Conservation (phyloP, 2,329 filamentous ascomycete genomes). For the Colletotrichum sp. region DNA sequence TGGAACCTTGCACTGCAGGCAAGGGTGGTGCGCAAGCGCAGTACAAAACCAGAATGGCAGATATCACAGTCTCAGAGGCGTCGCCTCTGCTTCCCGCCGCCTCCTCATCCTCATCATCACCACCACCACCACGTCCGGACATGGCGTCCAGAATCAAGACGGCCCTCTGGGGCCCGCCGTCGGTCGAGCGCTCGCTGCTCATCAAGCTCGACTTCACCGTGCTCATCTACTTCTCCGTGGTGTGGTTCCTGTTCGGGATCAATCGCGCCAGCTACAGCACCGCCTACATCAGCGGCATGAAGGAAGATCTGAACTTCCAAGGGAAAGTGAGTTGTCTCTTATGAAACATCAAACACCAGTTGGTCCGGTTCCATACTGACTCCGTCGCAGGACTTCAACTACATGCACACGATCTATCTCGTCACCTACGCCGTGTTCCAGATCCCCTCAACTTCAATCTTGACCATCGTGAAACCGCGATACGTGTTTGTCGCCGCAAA, state of each 20-base stretch:
- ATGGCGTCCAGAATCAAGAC: background rate
- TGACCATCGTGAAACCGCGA: constrained; percentile 9
- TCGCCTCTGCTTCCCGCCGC: constrained; percentile 1
- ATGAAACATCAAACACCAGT: background rate
- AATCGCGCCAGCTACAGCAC: constrained; percentile 47
- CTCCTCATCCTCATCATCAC: background rate
- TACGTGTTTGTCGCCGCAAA: constrained; percentile 38
- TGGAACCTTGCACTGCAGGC: background rate
- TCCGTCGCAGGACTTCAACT: constrained; percentile 35
- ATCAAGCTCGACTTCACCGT: constrained; percentile 45
- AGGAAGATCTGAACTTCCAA: constrained; percentile 38
- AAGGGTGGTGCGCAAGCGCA: too few relatives aligned
- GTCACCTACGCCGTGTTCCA: constrained; percentile 48
- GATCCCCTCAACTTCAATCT: constrained; percentile 45
- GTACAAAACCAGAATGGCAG: background rate
- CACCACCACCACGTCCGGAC: background rate
- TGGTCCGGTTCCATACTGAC: background rate
- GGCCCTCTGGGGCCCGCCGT: constrained; percentile 18
- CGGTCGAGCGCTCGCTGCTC: constrained; percentile 30
- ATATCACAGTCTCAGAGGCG: background rate
- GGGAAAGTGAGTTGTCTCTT: constrained; percentile 28
- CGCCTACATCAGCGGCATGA: constrained; percentile 47
- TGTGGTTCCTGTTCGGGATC: constrained; percentile 53
- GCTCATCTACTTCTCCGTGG: constrained; percentile 47
- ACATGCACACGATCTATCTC: constrained; percentile 38